phyloP scores from a whole-genome alignment of 768 basidiomycete species.

The Crepidotus variabilis region DNA sequence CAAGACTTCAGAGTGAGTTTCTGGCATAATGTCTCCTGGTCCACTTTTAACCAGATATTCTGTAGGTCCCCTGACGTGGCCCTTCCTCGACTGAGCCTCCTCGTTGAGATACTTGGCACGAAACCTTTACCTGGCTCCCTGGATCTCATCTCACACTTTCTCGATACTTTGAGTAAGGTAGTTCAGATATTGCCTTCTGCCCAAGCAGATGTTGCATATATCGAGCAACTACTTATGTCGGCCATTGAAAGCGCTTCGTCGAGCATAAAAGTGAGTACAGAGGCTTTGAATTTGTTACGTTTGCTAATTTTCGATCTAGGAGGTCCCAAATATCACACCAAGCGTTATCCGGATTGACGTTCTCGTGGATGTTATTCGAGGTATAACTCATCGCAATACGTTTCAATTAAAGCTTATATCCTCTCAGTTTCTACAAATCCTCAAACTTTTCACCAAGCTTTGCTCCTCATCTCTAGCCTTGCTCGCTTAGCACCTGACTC shows the following conservation, averaged over 20 bases:
- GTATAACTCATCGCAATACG: slow-evolving; percentile 32
- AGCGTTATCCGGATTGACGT: slow-evolving; percentile 75
- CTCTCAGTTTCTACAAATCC: slow-evolving; percentile 79
- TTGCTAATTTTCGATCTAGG: slow-evolving; percentile 31
- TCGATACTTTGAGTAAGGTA: slow-evolving; percentile 70
- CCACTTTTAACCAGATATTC: slow-evolving; percentile 2
- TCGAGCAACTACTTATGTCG: slow-evolving; percentile 82
- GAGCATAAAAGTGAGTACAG: slow-evolving; percentile 46
- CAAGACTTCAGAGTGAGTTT: slow-evolving; percentile 53
- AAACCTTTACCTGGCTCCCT: slow-evolving; percentile 62
- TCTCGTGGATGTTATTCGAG: slow-evolving; percentile 82
- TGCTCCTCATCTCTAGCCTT: slow-evolving; percentile 82
- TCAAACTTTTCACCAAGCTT: slow-evolving; percentile 90
- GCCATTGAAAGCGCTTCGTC: slow-evolving; percentile 66
- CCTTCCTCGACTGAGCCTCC: slow-evolving; percentile 47
- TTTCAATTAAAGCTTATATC: slow-evolving; percentile 1
- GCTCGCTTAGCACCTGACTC: slow-evolving; percentile 86
- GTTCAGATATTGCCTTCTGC: slow-evolving; percentile 50
- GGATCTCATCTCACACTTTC: slow-evolving; percentile 64
- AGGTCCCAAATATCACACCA: slow-evolving; percentile 46
- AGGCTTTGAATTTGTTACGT: neutral
- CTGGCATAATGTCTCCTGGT: neutral
- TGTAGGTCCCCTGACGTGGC: slow-evolving; percentile 30
- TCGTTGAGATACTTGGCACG: slow-evolving; percentile 72
- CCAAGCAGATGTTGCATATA: slow-evolving; percentile 67